Conservation (phyloP, 352 stramenopile species). For the Globisporangium okanoganense region DNA sequence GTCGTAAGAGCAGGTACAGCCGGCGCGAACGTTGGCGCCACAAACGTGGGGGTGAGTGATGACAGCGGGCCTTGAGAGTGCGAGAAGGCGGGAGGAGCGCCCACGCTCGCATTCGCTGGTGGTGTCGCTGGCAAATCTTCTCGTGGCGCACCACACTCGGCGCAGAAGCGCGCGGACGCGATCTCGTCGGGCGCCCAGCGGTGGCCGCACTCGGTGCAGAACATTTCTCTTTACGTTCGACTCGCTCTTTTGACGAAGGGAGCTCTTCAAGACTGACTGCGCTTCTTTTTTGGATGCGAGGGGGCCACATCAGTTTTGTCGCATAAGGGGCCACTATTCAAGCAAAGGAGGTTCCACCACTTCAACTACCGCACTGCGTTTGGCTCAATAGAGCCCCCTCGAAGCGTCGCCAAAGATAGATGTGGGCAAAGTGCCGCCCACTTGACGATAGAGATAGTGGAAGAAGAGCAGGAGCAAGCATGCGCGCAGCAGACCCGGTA, state of each 20-base stretch:
- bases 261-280: not conserved
- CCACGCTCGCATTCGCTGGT: not conserved
- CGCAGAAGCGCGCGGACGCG: constrained; percentile 74
- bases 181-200: constrained; percentile 80
- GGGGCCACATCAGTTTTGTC: not conserved
- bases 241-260: not conserved
- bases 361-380: not conserved
- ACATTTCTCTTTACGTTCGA: constrained; percentile 35
- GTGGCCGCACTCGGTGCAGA: constrained; percentile 81
- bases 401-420: not conserved
- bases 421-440: not conserved
- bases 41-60: constrained; percentile 11
- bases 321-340: not conserved
- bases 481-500: not conserved
- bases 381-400: not conserved
- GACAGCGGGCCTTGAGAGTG: constrained; percentile 8
- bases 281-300: not conserved
- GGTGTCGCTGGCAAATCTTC: constrained; percentile 46
- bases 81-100: not conserved
- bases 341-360: not conserved
- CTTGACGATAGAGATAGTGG: not conserved
- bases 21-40: constrained; percentile 17
- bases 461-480: not conserved
- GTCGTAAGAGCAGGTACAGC: constrained; percentile 2
- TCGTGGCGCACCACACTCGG: constrained; percentile 69